These are phyloP conservation scores for Boehmeria nivea DNA, from an alignment of 306 rosid genomes.

Conservation along the genomic window DNA sequence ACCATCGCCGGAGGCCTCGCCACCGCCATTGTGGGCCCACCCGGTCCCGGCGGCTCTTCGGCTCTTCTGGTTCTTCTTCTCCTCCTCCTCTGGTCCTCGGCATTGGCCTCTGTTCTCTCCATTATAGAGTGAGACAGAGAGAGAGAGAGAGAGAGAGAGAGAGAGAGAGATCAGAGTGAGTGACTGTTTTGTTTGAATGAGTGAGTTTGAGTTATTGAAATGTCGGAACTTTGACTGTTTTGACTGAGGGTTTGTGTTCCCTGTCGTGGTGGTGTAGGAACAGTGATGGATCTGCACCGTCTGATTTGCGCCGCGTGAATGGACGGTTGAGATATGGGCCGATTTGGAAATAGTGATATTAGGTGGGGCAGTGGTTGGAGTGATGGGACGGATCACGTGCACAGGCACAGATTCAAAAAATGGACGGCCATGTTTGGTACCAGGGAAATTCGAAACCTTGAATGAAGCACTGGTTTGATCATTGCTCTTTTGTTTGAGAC, in stretches of 20 bases:
- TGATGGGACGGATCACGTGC: constrained; percentile 10
- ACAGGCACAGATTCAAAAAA: neutral
- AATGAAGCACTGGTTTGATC: no score
- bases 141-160: neutral
- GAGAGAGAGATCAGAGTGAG: neutral
- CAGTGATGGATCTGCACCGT: neutral
- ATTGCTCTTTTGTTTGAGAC: no score
- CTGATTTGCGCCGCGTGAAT: neutral
- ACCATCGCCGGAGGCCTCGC: neutral
- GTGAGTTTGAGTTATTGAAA: neutral
- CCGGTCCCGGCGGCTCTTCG: neutral
- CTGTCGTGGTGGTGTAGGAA: neutral
- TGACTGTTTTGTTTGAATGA: no score
- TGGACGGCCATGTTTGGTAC: no score
- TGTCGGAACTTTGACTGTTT: no score
- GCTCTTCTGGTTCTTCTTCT: constrained; percentile 1
- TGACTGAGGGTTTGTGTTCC: neutral
- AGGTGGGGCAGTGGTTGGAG: neutral
- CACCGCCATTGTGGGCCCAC: neutral
- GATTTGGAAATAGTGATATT: neutral
- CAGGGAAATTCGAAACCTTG: neutral
- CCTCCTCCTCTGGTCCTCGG: constrained; percentile 1
- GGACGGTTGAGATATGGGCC: neutral
- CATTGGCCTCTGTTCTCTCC: constrained; percentile 2
- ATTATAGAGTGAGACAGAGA: neutral